A percentile compares a stretch with the other conserved stretches of the same genome.
Evolutionary conservation across 2,329 filamentous ascomycete genomes (phyloP).

Genomic region (Fusarium luffae): DNA sequence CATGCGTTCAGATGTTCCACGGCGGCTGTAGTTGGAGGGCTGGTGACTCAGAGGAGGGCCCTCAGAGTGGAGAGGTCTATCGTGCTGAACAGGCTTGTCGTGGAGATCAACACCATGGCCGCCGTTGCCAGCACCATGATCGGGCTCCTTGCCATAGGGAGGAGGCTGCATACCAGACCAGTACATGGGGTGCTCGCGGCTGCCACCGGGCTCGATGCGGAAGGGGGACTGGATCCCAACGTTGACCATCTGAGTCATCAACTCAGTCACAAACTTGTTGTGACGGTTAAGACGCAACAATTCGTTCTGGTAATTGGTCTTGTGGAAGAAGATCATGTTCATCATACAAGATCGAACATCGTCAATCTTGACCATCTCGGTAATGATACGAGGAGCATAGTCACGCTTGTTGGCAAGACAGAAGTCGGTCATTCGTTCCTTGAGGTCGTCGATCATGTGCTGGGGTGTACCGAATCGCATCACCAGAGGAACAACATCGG

Average conservation of each 20-base stretch:
- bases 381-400: slow-evolving; percentile 86
- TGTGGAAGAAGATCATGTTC: slow-evolving; percentile 97
- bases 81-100: slow-evolving; percentile 12
- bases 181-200: slow-evolving; percentile 74
- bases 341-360: slow-evolving; percentile 88
- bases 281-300: slow-evolving; percentile 87
- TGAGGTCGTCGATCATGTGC: slow-evolving; percentile 84
- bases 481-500: slow-evolving; percentile 84
- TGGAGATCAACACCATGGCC: slow-evolving; percentile 12
- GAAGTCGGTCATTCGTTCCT: slow-evolving; percentile 83
- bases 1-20: slow-evolving; percentile 33
- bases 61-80: slow-evolving; percentile 24
- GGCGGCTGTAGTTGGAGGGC: slow-evolving; percentile 28
- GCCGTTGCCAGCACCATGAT: neutral
- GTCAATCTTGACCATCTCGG: slow-evolving; percentile 81
- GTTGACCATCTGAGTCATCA: slow-evolving; percentile 87
- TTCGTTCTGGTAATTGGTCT: slow-evolving; percentile 96
- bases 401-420: slow-evolving; percentile 88
- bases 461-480: slow-evolving; percentile 90
- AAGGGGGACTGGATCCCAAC: slow-evolving; percentile 85
- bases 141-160: slow-evolving; percentile 49
- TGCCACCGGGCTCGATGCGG: slow-evolving; percentile 71
- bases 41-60: slow-evolving; percentile 24
- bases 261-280: slow-evolving; percentile 92
- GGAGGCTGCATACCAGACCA: slow-evolving; percentile 54